phyloP scores from a whole-genome alignment of 208 protist genomes.

The Blastocrithidia nonstop region DNA sequence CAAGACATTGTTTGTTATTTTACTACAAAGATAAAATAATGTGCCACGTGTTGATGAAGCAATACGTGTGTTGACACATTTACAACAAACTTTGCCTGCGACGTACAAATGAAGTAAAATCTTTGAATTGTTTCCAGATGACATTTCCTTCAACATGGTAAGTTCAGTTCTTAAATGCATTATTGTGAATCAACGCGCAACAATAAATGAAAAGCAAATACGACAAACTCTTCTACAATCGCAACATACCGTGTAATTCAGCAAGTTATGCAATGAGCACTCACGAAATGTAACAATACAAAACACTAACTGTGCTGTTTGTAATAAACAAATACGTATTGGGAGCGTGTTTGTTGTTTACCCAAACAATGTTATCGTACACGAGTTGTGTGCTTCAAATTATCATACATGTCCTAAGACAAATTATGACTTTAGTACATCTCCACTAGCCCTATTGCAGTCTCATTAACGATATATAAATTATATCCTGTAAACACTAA shows the following conservation, averaged over 20 bases:
- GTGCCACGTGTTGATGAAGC: no score
- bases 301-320: slow-evolving; percentile 34
- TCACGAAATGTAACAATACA: slow-evolving; percentile 11
- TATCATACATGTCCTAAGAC: slow-evolving; percentile 29
- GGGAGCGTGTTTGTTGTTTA: slow-evolving; percentile 43
- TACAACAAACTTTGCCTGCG: no score
- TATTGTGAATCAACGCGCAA: slow-evolving; percentile 17
- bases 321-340: slow-evolving; percentile 27
- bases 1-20: no score
- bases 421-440: slow-evolving; percentile 13
- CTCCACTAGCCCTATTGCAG: slow-evolving; percentile 1
- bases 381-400: slow-evolving; percentile 40
- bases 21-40: no score
- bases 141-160: slow-evolving; percentile 16
- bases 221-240: slow-evolving; percentile 14
- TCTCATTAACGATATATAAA: not conserved
- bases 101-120: no score
- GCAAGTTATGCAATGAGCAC: slow-evolving; percentile 8
- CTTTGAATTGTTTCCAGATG: slow-evolving; percentile 62
- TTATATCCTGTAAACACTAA: slow-evolving; percentile 1
- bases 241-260: slow-evolving; percentile 9
- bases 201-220: slow-evolving; percentile 14
- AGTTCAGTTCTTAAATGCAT: slow-evolving; percentile 27
- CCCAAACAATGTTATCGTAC: slow-evolving; percentile 45
- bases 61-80: no score